Conservation (phyloP, 2,329 filamentous ascomycete genomes). For the Diaporthe sp. region DNA sequence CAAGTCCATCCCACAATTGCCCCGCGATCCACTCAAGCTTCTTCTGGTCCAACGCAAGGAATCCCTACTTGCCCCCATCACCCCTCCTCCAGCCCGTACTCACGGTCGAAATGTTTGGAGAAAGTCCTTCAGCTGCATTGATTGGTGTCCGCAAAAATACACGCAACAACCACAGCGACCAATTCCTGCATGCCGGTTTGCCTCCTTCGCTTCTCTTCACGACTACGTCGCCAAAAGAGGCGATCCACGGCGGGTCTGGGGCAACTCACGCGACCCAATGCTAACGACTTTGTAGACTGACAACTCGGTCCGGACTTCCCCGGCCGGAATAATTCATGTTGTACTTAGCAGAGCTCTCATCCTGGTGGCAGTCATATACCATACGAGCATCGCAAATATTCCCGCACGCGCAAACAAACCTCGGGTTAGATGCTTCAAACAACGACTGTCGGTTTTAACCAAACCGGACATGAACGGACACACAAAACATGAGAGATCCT, state of each 20-base stretch:
- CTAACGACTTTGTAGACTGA: neutral
- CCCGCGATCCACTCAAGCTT: slow-evolving; percentile 26
- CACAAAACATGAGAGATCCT: neutral
- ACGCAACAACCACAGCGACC: neutral
- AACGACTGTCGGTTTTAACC: neutral
- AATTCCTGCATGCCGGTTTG: too few relatives aligned
- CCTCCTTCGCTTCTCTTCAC: neutral
- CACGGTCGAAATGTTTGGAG: neutral
- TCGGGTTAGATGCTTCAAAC: too few relatives aligned
- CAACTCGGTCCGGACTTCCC: slow-evolving; percentile 18
- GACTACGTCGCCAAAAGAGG: neutral
- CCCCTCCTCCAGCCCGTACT: neutral
- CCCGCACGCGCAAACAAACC: neutral
- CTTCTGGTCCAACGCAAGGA: neutral
- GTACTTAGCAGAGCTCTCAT: neutral
- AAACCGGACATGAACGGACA: neutral
- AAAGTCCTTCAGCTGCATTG: neutral
- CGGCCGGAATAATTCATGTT: slow-evolving; percentile 5
- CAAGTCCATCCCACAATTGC: slow-evolving; percentile 4
- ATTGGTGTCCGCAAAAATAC: neutral
- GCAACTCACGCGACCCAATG: slow-evolving; percentile 14
- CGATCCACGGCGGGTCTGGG: slow-evolving; percentile 2
- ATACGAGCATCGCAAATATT: neutral
- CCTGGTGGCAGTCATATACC: neutral
- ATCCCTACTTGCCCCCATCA: neutral